These are phyloP conservation scores for Cercospora citrullina DNA, from an alignment of 2,329 filamentous ascomycete genomes.

Conservation along the genomic window DNA sequence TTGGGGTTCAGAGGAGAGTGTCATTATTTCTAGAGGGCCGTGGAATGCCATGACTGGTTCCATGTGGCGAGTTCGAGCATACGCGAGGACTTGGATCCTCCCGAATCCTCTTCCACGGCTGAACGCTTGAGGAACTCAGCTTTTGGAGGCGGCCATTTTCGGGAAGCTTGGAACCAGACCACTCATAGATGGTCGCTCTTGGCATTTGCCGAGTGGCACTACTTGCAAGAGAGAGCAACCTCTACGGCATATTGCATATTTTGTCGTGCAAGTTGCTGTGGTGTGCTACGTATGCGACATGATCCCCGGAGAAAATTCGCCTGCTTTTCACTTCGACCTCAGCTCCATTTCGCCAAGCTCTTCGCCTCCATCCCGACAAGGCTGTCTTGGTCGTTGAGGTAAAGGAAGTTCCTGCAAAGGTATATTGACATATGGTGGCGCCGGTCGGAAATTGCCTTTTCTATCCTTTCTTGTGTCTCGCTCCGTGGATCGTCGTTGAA, in stretches of 20 bases:
- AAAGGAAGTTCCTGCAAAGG: background rate
- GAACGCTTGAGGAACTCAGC: background rate
- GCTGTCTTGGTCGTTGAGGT: background rate
- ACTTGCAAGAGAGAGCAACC: background rate
- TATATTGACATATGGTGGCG: slow-evolving; percentile 5
- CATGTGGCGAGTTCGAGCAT: background rate
- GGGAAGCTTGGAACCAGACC: background rate
- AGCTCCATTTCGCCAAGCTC: background rate
- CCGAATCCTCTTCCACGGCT: background rate
- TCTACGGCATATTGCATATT: background rate
- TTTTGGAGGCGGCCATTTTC: background rate
- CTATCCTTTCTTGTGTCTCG: background rate
- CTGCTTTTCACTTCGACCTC: background rate
- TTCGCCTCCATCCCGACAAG: background rate
- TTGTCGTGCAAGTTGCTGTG: background rate
- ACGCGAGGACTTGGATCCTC: background rate
- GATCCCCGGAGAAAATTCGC: background rate
- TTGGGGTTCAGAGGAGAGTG: background rate
- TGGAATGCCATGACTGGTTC: background rate
- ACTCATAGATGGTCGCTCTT: background rate
- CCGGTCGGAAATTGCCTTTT: background rate
- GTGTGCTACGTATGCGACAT: background rate
- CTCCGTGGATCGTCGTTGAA: slow-evolving; percentile 17
- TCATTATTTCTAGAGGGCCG: background rate
- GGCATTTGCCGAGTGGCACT: background rate